Conservation (phyloP, 129 eudicot genomes). For the Pulicaria dysenterica region DNA sequence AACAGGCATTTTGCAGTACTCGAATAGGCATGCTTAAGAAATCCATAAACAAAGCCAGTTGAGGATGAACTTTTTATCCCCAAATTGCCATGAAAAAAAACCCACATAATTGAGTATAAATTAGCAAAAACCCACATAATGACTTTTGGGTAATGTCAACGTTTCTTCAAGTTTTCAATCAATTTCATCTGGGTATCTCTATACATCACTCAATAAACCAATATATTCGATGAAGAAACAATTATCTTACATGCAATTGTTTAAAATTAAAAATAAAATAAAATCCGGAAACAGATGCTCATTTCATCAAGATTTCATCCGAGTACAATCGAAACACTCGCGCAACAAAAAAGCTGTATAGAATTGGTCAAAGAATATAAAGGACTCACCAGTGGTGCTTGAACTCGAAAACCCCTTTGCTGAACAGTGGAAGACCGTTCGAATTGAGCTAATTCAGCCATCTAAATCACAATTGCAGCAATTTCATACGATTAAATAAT, state of each 20-base stretch:
- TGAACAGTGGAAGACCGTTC: conserved; percentile 60
- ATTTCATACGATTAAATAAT: conserved; percentile 33
- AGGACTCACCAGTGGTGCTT: conserved; percentile 90
- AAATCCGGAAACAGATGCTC: neutral
- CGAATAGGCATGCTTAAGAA: conserved; percentile 4
- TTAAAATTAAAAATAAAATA: neutral
- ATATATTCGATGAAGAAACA: conserved; percentile 16
- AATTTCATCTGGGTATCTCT: conserved; percentile 26
- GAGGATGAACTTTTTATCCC: conserved; percentile 6
- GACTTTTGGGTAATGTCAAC: conserved; percentile 7
- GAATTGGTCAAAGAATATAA: conserved; percentile 27
- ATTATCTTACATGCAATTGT: conserved; percentile 18
- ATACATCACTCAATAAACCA: conserved; percentile 19
- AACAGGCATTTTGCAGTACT: neutral
- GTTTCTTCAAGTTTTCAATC: neutral
- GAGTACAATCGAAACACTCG: conserved; percentile 12
- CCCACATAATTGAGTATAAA: conserved; percentile 21
- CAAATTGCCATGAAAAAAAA: conserved; percentile 26
- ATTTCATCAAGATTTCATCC: conserved; percentile 24
- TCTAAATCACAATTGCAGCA: conserved; percentile 42
- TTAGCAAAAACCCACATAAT: conserved; percentile 20
- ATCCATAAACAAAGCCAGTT: neutral
- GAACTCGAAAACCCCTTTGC: conserved; percentile 87
- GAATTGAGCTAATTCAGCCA: conserved; percentile 76
- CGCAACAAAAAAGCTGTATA: conserved; percentile 25